Evolutionary conservation across 805 yeast genomes (phyloP).

Genomic region (Schwanniomyces pseudopolymorphus): DNA sequence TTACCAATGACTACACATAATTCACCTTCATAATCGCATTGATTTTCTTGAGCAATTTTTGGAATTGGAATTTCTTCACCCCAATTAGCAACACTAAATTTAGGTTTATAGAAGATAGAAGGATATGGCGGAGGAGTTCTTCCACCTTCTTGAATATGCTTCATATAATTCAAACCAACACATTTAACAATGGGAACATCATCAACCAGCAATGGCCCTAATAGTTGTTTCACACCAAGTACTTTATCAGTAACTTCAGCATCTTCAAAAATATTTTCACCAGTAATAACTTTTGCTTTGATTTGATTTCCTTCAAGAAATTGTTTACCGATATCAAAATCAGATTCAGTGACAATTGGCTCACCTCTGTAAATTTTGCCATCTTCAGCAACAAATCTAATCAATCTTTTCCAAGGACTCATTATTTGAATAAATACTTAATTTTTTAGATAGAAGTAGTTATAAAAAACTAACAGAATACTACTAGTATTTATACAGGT

Average conservation of each 20-base stretch:
- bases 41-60: slow-evolving; percentile 31
- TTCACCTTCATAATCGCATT: slow-evolving; percentile 56
- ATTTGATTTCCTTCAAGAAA: slow-evolving; percentile 29
- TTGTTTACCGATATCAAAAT: slow-evolving; percentile 23
- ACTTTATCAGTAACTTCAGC: slow-evolving; percentile 30
- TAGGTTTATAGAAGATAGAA: slow-evolving; percentile 51
- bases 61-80: slow-evolving; percentile 43
- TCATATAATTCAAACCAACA: slow-evolving; percentile 53
- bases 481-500: not conserved
- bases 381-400: slow-evolving; percentile 48
- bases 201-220: slow-evolving; percentile 12
- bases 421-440: not conserved
- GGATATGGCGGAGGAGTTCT: slow-evolving; percentile 48
- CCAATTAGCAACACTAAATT: slow-evolving; percentile 45
- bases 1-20: slow-evolving; percentile 54
- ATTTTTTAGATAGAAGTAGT: not conserved
- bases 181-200: slow-evolving; percentile 35
- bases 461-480: not conserved
- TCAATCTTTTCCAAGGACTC: slow-evolving; percentile 19
- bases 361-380: slow-evolving; percentile 48
- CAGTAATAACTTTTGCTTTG: slow-evolving; percentile 43
- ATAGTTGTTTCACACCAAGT: slow-evolving; percentile 4
- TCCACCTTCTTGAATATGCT: slow-evolving; percentile 40
- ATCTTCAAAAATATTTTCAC: slow-evolving; percentile 45
- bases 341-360: slow-evolving; percentile 37